phyloP scores from a whole-genome alignment of 2,329 filamentous ascomycete species.

The Penicillium sp. region DNA sequence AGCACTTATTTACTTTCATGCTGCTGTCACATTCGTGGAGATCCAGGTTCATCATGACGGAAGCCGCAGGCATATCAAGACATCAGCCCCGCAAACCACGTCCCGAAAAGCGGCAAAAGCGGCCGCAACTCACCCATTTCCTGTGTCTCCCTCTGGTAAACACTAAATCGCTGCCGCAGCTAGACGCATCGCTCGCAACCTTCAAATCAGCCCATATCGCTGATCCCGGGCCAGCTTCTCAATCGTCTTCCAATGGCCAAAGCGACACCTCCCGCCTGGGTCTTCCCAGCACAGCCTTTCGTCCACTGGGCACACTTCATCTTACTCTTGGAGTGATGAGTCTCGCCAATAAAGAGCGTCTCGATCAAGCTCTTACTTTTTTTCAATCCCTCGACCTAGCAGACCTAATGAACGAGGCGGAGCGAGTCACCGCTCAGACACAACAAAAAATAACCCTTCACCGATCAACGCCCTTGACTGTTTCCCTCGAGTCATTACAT shows the following conservation, averaged over 20 bases:
- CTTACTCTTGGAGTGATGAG: constrained; percentile 86
- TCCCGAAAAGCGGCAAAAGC: constrained; percentile 31
- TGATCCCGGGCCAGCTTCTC: background rate
- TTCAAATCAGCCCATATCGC: constrained; percentile 52
- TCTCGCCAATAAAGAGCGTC: constrained; percentile 54
- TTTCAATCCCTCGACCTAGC: constrained; percentile 49
- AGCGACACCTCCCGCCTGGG: constrained; percentile 41
- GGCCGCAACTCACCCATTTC: constrained; percentile 47
- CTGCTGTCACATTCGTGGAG: background rate
- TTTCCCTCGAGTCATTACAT: constrained; percentile 47
- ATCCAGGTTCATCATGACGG: constrained; percentile 13
- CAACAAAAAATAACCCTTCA: background rate
- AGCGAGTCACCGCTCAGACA: constrained; percentile 24
- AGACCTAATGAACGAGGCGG: constrained; percentile 37
- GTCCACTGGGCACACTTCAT: constrained; percentile 78
- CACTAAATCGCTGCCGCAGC: constrained; percentile 59
- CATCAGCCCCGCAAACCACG: constrained; percentile 13
- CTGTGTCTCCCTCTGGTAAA: constrained; percentile 63
- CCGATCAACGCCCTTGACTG: constrained; percentile 31
- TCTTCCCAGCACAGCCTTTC: constrained; percentile 66
- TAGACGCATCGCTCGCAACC: constrained; percentile 60
- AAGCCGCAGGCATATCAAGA: constrained; percentile 3
- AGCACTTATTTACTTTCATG: background rate
- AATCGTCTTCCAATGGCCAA: background rate
- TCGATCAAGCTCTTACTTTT: constrained; percentile 50